Percentiles rank a stretch among this genome's conserved stretches.
Evolutionary conservation across 225 moss, liverwort and hornwort genomes (phyloP).

Genomic region (Neckera pumila): DNA sequence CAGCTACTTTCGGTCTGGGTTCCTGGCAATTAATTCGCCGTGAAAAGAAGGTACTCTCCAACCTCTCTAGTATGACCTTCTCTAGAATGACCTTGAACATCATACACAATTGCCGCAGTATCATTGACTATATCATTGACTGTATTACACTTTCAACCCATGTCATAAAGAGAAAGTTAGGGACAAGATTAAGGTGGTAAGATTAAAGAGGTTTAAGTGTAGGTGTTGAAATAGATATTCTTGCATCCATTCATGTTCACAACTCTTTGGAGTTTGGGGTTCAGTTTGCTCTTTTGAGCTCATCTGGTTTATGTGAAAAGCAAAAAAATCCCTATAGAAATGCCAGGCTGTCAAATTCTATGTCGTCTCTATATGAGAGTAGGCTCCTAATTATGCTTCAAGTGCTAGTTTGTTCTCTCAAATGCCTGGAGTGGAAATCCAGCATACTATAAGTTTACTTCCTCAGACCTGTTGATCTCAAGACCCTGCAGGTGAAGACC

Average conservation of each 20-base stretch:
- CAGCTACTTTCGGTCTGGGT: constrained; percentile 83
- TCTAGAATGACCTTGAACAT: not conserved
- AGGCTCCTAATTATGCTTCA: not conserved
- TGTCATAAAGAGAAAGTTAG: not conserved
- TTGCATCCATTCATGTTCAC: not conserved
- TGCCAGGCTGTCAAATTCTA: not conserved
- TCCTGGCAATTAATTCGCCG: constrained; percentile 88
- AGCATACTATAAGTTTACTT: not conserved
- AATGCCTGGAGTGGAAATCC: not conserved
- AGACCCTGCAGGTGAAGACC: not conserved
- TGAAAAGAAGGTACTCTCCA: constrained; percentile 50
- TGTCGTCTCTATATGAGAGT: not conserved
- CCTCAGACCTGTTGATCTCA: not conserved
- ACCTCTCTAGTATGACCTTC: not conserved
- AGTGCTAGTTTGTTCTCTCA: not conserved
- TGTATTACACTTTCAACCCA: not conserved
- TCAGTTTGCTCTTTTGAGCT: not conserved
- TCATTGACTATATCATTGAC: not conserved
- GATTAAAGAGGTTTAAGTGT: not conserved
- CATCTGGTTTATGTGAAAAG: not conserved
- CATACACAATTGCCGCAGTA: not conserved
- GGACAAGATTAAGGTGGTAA: not conserved
- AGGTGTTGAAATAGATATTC: not conserved
- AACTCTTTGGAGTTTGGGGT: not conserved
- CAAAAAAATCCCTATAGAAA: not conserved